These are phyloP conservation scores for Sporothrix brasiliensis DNA, from an alignment of 2,329 filamentous ascomycete genomes.

Conservation along the genomic window DNA sequence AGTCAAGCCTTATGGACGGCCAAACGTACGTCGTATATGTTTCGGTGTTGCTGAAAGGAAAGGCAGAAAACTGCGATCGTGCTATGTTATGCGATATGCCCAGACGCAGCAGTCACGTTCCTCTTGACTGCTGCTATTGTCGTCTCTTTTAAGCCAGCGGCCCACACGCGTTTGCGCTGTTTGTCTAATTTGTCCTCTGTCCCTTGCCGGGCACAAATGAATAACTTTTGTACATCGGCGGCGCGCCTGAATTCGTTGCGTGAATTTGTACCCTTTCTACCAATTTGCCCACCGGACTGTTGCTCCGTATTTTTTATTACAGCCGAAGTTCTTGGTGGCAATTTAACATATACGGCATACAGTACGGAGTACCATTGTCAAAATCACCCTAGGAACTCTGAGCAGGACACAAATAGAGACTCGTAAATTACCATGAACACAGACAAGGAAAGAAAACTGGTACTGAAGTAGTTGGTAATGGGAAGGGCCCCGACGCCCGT, in stretches of 20 bases:
- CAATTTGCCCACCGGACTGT: constrained; percentile 4
- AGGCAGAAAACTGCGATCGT: constrained; percentile 14
- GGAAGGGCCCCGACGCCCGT: background rate
- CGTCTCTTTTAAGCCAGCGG: constrained; percentile 1
- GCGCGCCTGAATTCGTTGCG: constrained; percentile 9
- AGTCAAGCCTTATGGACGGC: background rate
- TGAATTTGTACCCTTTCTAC: background rate
- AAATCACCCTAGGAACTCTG: too few relatives aligned
- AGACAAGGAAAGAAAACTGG: too few relatives aligned
- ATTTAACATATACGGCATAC: background rate
- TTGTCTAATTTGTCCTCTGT: background rate
- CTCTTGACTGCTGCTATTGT: background rate
- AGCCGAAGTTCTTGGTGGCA: constrained; percentile 9
- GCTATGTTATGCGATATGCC: background rate
- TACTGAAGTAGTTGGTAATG: background rate
- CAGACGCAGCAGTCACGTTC: background rate
- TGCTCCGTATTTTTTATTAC: constrained; percentile 17
- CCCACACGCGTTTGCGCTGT: background rate
- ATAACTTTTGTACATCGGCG: background rate
- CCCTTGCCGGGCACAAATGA: background rate
- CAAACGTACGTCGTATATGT: background rate
- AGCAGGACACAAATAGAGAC: too few relatives aligned
- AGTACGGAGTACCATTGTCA: too few relatives aligned
- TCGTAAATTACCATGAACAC: too few relatives aligned
- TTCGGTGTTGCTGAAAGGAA: background rate